Evolutionary conservation across 2,329 filamentous ascomycete species (phyloP).

Genomic region (Trichoderma koningii): DNA sequence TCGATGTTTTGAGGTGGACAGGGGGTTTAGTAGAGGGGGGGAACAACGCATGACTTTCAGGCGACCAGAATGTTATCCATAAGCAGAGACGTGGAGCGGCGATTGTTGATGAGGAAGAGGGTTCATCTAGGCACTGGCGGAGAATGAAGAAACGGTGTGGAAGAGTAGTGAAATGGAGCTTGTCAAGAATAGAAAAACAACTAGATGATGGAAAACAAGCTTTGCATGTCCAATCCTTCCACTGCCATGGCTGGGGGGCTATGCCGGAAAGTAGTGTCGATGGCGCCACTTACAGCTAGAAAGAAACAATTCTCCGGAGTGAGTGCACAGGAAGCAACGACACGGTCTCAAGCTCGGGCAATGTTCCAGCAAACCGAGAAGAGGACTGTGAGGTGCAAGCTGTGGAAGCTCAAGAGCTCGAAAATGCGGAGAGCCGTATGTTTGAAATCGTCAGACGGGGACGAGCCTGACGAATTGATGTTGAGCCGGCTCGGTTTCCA

Average conservation of each 20-base stretch:
- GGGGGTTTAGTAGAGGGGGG: neutral
- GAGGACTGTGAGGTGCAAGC: conserved; percentile 30
- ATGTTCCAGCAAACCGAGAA: conserved; percentile 46
- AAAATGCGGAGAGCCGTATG: conserved; percentile 7
- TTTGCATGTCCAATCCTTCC: neutral
- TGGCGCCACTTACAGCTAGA: conserved; percentile 25
- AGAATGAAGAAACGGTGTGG: too few species aligned
- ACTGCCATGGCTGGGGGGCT: too few species aligned
- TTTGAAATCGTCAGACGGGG: neutral
- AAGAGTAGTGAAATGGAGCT: neutral
- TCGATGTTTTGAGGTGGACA: neutral
- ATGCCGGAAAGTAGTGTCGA: neutral
- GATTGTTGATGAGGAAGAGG: neutral
- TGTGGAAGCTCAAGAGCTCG: conserved; percentile 8
- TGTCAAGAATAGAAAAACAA: neutral
- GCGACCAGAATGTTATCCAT: neutral
- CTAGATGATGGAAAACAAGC: conserved; percentile 1
- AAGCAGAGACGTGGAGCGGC: neutral
- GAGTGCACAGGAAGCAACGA: conserved; percentile 26
- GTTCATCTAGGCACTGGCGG: too few species aligned
- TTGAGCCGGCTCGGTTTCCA: conserved; percentile 2
- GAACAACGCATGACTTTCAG: conserved; percentile 16
- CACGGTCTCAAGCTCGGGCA: conserved; percentile 37
- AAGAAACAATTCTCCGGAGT: conserved; percentile 10
- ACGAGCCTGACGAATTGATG: neutral